These are phyloP conservation scores for Pseudisothecium myosuroides DNA, from an alignment of 225 moss, liverwort and hornwort species.

Conservation along the genomic window DNA sequence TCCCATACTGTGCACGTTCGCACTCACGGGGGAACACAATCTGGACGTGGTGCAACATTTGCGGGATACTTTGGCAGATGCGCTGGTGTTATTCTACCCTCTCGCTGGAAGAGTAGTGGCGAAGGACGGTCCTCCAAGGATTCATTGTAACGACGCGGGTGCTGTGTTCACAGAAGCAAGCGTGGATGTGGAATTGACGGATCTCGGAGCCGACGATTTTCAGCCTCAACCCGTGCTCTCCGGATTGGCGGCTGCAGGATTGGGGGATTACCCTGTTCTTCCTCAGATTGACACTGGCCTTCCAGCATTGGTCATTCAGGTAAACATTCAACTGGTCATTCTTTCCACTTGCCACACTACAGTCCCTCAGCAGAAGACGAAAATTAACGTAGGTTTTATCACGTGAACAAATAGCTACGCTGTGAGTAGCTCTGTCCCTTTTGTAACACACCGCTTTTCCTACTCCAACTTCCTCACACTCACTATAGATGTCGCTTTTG, in stretches of 20 bases:
- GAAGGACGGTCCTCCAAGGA: neutral
- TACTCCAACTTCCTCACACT: neutral
- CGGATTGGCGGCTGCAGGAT: constrained; percentile 9
- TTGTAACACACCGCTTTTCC: neutral
- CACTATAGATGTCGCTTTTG: neutral
- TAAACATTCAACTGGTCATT: neutral
- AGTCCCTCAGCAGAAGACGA: neutral
- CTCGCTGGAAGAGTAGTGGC: neutral
- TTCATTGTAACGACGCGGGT: constrained; percentile 24
- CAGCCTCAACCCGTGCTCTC: constrained; percentile 14
- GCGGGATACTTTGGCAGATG: constrained; percentile 3
- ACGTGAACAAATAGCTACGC: neutral
- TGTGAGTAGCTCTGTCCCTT: neutral
- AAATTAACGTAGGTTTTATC: neutral
- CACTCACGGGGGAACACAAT: neutral
- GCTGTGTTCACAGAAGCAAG: constrained; percentile 22
- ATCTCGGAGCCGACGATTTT: constrained; percentile 10
- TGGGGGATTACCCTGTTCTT: constrained; percentile 7
- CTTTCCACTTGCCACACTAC: neutral
- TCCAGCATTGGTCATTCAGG: neutral
- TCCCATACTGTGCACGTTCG: neutral
- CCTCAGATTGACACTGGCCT: neutral
- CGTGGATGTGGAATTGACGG: constrained; percentile 8
- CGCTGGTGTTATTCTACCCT: constrained; percentile 19
- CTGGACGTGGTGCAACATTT: constrained; percentile 1